These are phyloP conservation scores for Pseudocercospora fuligena DNA, from an alignment of 2,329 filamentous ascomycete genomes.

Conservation along the genomic window DNA sequence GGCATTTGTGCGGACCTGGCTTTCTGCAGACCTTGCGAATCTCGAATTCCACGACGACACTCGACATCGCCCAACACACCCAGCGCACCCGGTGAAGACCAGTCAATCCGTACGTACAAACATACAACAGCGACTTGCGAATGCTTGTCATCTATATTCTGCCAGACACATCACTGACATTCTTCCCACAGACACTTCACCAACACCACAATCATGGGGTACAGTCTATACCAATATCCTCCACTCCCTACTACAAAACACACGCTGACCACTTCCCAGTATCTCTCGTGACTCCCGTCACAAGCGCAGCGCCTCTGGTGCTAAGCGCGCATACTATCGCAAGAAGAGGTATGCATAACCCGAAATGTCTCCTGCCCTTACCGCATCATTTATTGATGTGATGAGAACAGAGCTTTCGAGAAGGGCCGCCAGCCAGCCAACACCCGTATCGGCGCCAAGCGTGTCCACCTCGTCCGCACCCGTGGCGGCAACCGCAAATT, in stretches of 20 bases:
- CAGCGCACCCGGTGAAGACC: slow-evolving; percentile 31
- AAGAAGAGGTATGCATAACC: slow-evolving; percentile 65
- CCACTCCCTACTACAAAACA: slow-evolving; percentile 17
- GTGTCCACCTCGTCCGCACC: slow-evolving; percentile 94
- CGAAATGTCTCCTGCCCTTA: slow-evolving; percentile 61
- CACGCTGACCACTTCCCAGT: slow-evolving; percentile 59
- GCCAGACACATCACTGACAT: slow-evolving; percentile 20
- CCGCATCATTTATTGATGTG: slow-evolving; percentile 61
- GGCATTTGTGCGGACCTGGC: background rate
- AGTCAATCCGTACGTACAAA: slow-evolving; percentile 26
- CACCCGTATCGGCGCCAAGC: slow-evolving; percentile 98
- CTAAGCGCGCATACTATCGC: slow-evolving; percentile 71
- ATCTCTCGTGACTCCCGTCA: slow-evolving; percentile 99
- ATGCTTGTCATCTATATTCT: background rate
- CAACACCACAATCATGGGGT: slow-evolving; percentile 59
- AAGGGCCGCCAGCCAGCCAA: slow-evolving; percentile 98
- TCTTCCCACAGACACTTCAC: slow-evolving; percentile 20
- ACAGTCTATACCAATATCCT: slow-evolving; percentile 41
- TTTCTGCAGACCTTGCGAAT: background rate
- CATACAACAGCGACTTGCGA: background rate
- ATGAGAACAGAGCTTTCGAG: slow-evolving; percentile 95
- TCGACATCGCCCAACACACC: slow-evolving; percentile 29
- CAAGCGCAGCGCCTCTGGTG: slow-evolving; percentile 99
- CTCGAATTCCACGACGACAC: slow-evolving; percentile 16
- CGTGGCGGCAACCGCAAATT: slow-evolving; percentile 99